phyloP scores from a whole-genome alignment of 1,284 basidiomycete genomes.

The Ustilago cynodontis region DNA sequence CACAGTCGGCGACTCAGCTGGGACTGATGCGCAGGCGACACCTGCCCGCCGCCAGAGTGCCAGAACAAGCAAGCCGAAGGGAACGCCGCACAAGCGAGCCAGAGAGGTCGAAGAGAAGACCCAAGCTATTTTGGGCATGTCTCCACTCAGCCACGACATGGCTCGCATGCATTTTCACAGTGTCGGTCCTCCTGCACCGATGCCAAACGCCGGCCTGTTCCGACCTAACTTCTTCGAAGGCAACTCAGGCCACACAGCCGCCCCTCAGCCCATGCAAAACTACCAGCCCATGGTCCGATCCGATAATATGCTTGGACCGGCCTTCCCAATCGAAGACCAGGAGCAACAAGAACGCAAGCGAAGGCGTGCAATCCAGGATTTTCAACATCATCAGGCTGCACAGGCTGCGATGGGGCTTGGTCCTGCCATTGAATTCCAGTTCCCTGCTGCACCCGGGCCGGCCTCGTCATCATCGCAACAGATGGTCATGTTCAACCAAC shows the following conservation, averaged over 20 bases:
- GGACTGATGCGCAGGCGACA: not conserved
- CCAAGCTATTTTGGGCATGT: conserved; percentile 25
- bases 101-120: conserved; percentile 21
- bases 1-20: not conserved
- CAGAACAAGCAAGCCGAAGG: conserved; percentile 19
- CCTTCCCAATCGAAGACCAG: conserved; percentile 9
- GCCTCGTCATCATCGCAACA: conserved; percentile 5
- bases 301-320: conserved; percentile 1
- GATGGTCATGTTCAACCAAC: conserved; percentile 6
- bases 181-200: not conserved
- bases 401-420: conserved; percentile 26
- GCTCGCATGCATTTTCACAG: conserved; percentile 41
- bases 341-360: conserved; percentile 32
- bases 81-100: conserved; percentile 31
- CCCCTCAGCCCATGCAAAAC: conserved; percentile 14
- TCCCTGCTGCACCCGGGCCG: conserved; percentile 4
- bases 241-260: conserved; percentile 1
- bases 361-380: conserved; percentile 18
- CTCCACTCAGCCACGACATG: conserved; percentile 44
- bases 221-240: conserved; percentile 16
- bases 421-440: conserved; percentile 29
- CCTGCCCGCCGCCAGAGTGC: conserved; percentile 22
- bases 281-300: conserved; percentile 5
- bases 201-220: conserved; percentile 23
- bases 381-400: conserved; percentile 6